Evolutionary conservation across 352 stramenopile species (phyloP).

Genomic region (Thalassiosira mediterranea): DNA sequence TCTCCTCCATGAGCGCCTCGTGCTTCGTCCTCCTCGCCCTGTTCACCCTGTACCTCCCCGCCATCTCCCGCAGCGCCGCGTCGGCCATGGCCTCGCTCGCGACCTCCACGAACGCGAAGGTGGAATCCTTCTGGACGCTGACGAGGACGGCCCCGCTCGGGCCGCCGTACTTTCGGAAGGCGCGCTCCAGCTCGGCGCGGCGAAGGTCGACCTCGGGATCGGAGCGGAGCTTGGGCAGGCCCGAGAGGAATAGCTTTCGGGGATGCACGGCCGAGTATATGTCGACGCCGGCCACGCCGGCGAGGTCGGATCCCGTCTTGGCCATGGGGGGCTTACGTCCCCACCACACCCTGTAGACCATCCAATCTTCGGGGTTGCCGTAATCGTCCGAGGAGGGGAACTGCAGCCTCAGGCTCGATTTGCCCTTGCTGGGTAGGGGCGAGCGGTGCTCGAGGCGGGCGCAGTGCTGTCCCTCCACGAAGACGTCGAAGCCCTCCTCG

Average conservation of each 20-base stretch:
- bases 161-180: constrained; percentile 82
- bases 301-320: constrained; percentile 36
- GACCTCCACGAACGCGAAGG: constrained; percentile 80
- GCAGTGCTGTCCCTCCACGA: constrained; percentile 75
- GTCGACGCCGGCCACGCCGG: constrained; percentile 67
- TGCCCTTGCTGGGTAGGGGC: constrained; percentile 43
- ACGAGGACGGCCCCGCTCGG: constrained; percentile 58
- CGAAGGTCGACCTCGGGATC: constrained; percentile 74
- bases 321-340: constrained; percentile 69
- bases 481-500: constrained; percentile 80
- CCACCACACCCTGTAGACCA: constrained; percentile 80
- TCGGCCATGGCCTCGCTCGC: constrained; percentile 66
- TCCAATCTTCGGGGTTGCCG: constrained; percentile 74
- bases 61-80: constrained; percentile 71
- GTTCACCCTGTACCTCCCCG: constrained; percentile 71
- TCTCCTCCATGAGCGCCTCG: constrained; percentile 76
- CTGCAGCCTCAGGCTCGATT: constrained; percentile 61
- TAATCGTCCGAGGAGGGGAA: constrained; percentile 81
- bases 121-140: constrained; percentile 68
- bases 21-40: constrained; percentile 71
- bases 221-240: constrained; percentile 58
- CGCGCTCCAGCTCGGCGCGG: constrained; percentile 75
- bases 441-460: constrained; percentile 73
- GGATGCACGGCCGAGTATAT: constrained; percentile 70
- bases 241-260: constrained; percentile 76